Base-by-base conservation (phyloP, 139 green algal species). In the Pseudopediastrum boryanum region DNA sequence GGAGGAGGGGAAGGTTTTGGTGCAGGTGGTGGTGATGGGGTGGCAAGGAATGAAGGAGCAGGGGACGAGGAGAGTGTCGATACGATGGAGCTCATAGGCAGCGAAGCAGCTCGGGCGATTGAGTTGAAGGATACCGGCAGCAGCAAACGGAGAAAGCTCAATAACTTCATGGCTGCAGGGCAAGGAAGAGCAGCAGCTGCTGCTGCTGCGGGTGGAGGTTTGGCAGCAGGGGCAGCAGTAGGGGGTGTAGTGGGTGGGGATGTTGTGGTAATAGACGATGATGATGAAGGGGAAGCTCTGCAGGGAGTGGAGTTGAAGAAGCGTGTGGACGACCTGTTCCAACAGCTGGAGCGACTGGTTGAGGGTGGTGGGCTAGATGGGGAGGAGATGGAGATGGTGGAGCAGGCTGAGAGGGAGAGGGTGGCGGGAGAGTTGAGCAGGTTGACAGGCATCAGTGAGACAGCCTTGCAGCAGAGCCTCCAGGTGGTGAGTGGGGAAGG, bases 81-180 rank as follows among this genome's bases (percentile, higher is more conserved):
- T 29, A 78, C 71, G 2, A 23, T 39, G 36, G n/a, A 68, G 39
- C 54, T 78, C 41, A 54, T 78, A 19, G 71, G 71, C 9, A 41
- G 42, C 35, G n/a, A 3, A 21, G 71, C 71, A 56, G 71, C 71
- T 44, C 54, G 27, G 5, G 38, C 27, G 2, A 56, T 78, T 8
- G 35, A 68, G 39, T 41, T 78, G 5, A 54, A 31, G 38, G 71
- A 78, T 56, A 78, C 56, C 5, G 71, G 54, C 39, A 59, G 33
- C 38, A 78, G 71, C 48, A 65, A 39, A 39, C 35, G 71, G 46
- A 12, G 50, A 59, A n/a, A n/a, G n/a, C n/a, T n/a, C 31, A 16
- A 12, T 16, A 35, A 12, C 35, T 39, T 27, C 38, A 69, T 21
- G 46, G 27, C 56, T 19, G 5, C 33, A 1, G 48, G 48, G 31